Evolutionary conservation across 1,284 basidiomycete genomes (phyloP), one percentile per base, ranked within the genome.

Genomic region (Ustilago shanxiensis): DNA sequence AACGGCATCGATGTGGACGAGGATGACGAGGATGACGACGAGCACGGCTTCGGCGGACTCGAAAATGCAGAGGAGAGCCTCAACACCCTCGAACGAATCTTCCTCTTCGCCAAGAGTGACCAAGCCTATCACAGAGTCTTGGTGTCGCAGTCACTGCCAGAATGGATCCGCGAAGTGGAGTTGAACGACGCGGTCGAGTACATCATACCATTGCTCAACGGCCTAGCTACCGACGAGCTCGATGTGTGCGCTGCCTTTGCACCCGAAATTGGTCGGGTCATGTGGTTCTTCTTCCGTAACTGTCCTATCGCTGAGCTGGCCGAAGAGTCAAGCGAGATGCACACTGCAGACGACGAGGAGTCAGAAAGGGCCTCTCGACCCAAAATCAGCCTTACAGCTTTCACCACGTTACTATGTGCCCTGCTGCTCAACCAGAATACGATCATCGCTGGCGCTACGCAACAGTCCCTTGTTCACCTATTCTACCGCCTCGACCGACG

Each of bases 211-310:
- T 89, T 98, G 20, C 90, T 99, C 67, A 93, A 91, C 60, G 91
- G 91, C 26, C 90, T 98, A 33, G 94, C 93, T 2, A 91, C 93
- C 86, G 95, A 98, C 83, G 95, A 98, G 77, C 94, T 96, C 79
- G 87, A 90, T 44, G 95, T 99, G 68, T 95, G 94, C 86, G 94
- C 97, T 83, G 93, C 94, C 0, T 91, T 99, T 45, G 92, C 94
- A 1, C 89, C 91, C 2, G 91, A 94, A 82, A 88, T 99, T 26
- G 91, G 94, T 57, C 88, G 90, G 49, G 90, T 97, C 77, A 90
- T 98, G 77, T 98, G 95, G 95, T 97, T 93, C 91, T 98, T 96
- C 87, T 92, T 94, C 84, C 92, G 93, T 35, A 91, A 93, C 77
- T 80, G 89, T 79, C 67, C 66, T 61, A 67, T 70, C 24, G 72